These are phyloP conservation scores for Prinsepia uniflora DNA, from an alignment of 306 rosid species.

Conservation along the genomic window DNA sequence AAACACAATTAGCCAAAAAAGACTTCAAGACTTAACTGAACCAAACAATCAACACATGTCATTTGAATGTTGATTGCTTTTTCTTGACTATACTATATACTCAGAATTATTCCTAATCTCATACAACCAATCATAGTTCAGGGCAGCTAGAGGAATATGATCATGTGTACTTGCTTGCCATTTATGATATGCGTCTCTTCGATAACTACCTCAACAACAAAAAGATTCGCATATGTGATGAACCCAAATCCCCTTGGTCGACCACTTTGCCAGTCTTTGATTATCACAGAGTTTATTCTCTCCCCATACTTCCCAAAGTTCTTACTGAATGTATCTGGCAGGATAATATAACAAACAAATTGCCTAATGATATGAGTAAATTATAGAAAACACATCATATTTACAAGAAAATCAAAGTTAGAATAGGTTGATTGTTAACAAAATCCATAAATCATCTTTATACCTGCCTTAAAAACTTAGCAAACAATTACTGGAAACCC, in stretches of 20 bases:
- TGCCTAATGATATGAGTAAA: neutral
- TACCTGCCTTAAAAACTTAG: neutral
- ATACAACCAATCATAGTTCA: neutral
- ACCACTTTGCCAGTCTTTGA: constrained; percentile 75
- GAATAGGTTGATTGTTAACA: neutral
- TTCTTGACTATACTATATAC: neutral
- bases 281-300: constrained; percentile 69
- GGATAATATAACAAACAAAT: neutral
- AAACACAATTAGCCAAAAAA: neutral
- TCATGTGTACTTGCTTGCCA: constrained; percentile 49
- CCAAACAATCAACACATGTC: neutral
- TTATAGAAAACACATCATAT: neutral
- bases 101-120: neutral
- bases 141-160: neutral
- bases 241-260: constrained; percentile 75
- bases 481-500: neutral
- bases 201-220: constrained; percentile 68
- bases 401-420: neutral
- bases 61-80: too few relatives aligned
- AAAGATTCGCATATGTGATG: constrained; percentile 69
- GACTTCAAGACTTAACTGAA: neutral
- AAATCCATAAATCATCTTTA: neutral
- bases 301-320: constrained; percentile 73
- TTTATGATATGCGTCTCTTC: constrained; percentile 62
- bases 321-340: constrained; percentile 44